Conservation (phyloP, 2,329 filamentous ascomycete genomes). For the Pestalotiopsis sp. region DNA sequence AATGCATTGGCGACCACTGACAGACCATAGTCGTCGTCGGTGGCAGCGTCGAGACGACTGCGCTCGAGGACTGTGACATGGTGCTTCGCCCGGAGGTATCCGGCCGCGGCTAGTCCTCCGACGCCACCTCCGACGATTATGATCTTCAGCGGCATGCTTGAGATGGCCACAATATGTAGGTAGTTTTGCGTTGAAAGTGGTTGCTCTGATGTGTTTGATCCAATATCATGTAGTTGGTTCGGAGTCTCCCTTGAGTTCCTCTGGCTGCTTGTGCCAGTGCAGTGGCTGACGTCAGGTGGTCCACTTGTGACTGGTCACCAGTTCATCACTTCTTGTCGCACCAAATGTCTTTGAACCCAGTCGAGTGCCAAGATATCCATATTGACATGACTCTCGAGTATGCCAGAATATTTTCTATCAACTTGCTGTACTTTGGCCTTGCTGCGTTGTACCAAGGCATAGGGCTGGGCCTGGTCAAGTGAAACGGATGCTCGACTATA, state of each 20-base stretch:
- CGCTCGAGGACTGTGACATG: constrained; percentile 26
- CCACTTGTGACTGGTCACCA: background rate
- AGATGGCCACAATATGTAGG: background rate
- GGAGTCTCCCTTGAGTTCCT: background rate
- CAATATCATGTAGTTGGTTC: background rate
- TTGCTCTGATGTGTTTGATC: background rate
- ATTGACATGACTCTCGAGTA: too few species aligned
- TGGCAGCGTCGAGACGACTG: constrained; percentile 18
- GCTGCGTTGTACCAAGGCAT: too few species aligned
- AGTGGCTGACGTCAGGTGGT: background rate
- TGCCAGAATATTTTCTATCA: too few species aligned
- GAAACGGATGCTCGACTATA: background rate
- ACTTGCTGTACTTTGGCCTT: too few species aligned
- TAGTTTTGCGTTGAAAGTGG: background rate
- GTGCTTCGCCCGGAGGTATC: constrained; percentile 25
- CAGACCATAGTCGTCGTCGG: constrained; percentile 23
- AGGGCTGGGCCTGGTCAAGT: background rate
- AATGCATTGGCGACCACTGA: constrained; percentile 24
- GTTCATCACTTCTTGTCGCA: background rate
- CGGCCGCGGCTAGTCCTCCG: constrained; percentile 25
- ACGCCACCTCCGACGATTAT: constrained; percentile 26
- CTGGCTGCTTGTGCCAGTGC: background rate
- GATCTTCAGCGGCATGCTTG: constrained; percentile 22
- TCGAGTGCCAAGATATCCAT: too few species aligned
- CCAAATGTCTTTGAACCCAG: background rate